These are phyloP conservation scores for Kondoa subrosea DNA, from an alignment of 768 basidiomycete species.

Conservation along the genomic window DNA sequence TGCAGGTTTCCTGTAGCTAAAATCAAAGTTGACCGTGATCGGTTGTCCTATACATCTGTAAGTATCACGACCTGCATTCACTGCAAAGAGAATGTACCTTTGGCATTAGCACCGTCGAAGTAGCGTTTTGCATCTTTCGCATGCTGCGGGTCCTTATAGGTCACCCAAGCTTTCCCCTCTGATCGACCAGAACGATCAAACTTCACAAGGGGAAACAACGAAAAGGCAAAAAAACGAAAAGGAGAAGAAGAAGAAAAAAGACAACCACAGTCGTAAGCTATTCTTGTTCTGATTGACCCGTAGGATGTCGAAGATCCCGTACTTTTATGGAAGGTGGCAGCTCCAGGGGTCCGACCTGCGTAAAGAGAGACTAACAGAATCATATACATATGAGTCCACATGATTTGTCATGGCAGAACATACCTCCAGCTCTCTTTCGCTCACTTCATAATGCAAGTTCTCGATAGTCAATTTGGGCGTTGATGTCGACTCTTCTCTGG, in stretches of 20 bases:
- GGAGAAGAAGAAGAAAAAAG: slow-evolving; percentile 2
- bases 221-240: not conserved
- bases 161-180: slow-evolving; percentile 21
- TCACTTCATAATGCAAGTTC: slow-evolving; percentile 29
- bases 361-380: slow-evolving; percentile 22
- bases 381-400: not conserved
- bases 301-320: slow-evolving; percentile 11
- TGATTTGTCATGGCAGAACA: not conserved
- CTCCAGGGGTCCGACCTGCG: slow-evolving; percentile 25
- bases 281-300: not conserved
- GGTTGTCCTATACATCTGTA: slow-evolving; percentile 19
- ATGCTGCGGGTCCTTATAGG: slow-evolving; percentile 19
- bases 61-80: no score
- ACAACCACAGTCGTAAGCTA: not conserved
- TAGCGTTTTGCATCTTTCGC: slow-evolving; percentile 24
- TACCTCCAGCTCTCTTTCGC: slow-evolving; percentile 28
- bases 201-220: slow-evolving; percentile 7
- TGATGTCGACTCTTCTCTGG: not conserved
- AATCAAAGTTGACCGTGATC: slow-evolving; percentile 24
- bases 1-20: not conserved
- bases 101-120: slow-evolving; percentile 27
- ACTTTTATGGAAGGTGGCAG: slow-evolving; percentile 27
- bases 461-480: slow-evolving; percentile 20
- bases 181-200: slow-evolving; percentile 28
- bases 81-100: no score